Conservation (phyloP, 345 rosid species). For the Pelargonium nanum region DNA sequence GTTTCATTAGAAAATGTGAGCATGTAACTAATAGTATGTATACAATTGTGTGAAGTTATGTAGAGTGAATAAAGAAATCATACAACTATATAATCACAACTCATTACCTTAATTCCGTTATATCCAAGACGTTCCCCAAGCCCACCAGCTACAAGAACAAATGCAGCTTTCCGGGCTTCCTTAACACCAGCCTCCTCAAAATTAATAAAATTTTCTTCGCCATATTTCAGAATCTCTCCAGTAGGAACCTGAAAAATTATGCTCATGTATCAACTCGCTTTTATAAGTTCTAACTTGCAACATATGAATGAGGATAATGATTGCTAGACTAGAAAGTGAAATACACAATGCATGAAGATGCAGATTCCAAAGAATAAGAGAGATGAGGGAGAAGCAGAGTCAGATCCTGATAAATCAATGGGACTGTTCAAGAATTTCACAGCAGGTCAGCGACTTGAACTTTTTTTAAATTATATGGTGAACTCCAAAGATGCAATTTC, state of each 20-base stretch:
- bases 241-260: conserved; percentile 55
- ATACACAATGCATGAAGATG: background rate
- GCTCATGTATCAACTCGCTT: background rate
- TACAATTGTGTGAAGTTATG: background rate
- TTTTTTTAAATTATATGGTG: too few species aligned
- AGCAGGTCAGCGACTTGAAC: too few species aligned
- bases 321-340: background rate
- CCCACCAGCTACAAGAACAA: conserved; percentile 97
- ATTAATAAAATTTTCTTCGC: conserved; percentile 53
- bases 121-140: conserved; percentile 98
- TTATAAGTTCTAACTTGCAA: background rate
- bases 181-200: conserved; percentile 64
- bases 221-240: conserved; percentile 65
- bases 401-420: too few species aligned
- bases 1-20: too few species aligned
- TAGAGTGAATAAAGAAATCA: background rate
- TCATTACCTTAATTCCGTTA: conserved; percentile 84
- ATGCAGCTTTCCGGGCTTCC: conserved; percentile 77
- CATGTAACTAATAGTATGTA: background rate
- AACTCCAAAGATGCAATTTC: too few species aligned
- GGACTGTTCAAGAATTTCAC: too few species aligned
- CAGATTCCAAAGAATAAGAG: too few species aligned
- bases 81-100: background rate
- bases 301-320: background rate
- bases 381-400: too few species aligned